These are phyloP conservation scores for Niveomyces coronatus DNA, from an alignment of 2,329 filamentous ascomycete genomes.

Conservation along the genomic window DNA sequence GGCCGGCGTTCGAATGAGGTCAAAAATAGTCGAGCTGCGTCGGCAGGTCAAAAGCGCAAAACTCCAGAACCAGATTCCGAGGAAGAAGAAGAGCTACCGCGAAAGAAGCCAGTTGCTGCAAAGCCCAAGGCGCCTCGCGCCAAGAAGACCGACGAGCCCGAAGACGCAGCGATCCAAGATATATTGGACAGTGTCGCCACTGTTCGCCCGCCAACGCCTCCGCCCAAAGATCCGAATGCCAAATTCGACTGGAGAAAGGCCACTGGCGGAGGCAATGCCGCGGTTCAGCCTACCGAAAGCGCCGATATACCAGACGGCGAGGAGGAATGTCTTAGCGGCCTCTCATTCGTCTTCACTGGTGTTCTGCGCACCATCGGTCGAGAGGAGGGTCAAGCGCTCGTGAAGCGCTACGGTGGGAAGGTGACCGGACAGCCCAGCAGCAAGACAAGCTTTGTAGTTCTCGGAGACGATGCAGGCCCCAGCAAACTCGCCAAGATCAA, in stretches of 20 bases:
- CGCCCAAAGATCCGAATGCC: constrained; percentile 53
- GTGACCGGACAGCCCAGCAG: constrained; percentile 75
- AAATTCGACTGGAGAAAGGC: constrained; percentile 76
- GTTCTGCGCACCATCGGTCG: constrained; percentile 70
- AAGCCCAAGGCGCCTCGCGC: constrained; percentile 48
- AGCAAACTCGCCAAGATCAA: constrained; percentile 85
- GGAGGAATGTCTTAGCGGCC: constrained; percentile 80
- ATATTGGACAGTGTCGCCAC: constrained; percentile 84
- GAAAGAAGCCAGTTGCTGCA: constrained; percentile 47
- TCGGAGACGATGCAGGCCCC: constrained; percentile 84
- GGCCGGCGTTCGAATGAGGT: constrained; percentile 18
- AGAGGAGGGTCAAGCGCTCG: constrained; percentile 73
- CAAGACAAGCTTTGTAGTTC: constrained; percentile 88
- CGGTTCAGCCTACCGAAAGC: constrained; percentile 49
- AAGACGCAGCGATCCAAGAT: constrained; percentile 62
- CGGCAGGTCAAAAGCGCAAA: constrained; percentile 45
- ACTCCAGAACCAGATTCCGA: constrained; percentile 42
- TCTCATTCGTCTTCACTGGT: constrained; percentile 93
- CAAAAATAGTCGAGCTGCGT: constrained; percentile 20
- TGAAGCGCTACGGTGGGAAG: constrained; percentile 92
- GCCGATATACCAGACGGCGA: constrained; percentile 71
- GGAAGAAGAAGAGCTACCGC: constrained; percentile 48
- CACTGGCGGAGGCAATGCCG: constrained; percentile 48
- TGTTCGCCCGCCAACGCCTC: constrained; percentile 74
- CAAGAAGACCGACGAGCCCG: constrained; percentile 56